Conservation (phyloP, 352 stramenopile species). For the Peronospora farinosa region DNA sequence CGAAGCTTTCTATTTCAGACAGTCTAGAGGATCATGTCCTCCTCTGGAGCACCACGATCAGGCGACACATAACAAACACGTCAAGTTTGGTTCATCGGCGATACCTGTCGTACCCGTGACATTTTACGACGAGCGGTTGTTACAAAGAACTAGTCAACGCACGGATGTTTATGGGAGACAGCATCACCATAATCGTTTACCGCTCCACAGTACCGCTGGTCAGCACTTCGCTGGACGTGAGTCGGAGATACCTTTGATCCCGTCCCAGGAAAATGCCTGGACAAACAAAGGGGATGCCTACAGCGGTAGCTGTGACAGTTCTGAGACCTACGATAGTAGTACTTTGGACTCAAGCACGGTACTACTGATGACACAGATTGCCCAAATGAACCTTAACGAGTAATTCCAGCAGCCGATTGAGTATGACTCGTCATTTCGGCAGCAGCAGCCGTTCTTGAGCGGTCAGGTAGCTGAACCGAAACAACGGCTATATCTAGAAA, state of each 20-base stretch:
- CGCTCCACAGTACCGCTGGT: slow-evolving; percentile 8
- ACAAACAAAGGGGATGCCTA: slow-evolving; percentile 7
- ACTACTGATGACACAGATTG: slow-evolving; percentile 58
- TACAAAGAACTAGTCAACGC: slow-evolving; percentile 19
- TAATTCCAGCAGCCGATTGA: slow-evolving; percentile 59
- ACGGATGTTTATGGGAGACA: slow-evolving; percentile 15
- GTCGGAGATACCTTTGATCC: slow-evolving; percentile 24
- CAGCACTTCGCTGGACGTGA: slow-evolving; percentile 21
- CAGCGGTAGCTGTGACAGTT: slow-evolving; percentile 15
- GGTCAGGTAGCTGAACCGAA: slow-evolving; percentile 30
- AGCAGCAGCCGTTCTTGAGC: slow-evolving; percentile 17
- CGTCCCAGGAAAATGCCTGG: not conserved
- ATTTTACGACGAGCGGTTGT: slow-evolving; percentile 15
- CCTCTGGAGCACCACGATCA: slow-evolving; percentile 16
- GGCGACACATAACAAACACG: slow-evolving; percentile 12
- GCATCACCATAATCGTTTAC: slow-evolving; percentile 14
- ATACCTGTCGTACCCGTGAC: slow-evolving; percentile 24
- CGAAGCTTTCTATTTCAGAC: slow-evolving; percentile 3
- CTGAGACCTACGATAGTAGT: slow-evolving; percentile 9
- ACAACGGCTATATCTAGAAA: slow-evolving; percentile 20
- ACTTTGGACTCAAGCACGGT: slow-evolving; percentile 22
- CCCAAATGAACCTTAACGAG: slow-evolving; percentile 75
- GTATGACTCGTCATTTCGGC: slow-evolving; percentile 39
- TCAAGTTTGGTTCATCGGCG: slow-evolving; percentile 19
- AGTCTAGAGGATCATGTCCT: slow-evolving; percentile 8